A percentile compares a stretch with the other conserved stretches of the same genome.
Evolutionary conservation across 129 eudicot genomes (phyloP).

Genomic region (Lactuca sativa): DNA sequence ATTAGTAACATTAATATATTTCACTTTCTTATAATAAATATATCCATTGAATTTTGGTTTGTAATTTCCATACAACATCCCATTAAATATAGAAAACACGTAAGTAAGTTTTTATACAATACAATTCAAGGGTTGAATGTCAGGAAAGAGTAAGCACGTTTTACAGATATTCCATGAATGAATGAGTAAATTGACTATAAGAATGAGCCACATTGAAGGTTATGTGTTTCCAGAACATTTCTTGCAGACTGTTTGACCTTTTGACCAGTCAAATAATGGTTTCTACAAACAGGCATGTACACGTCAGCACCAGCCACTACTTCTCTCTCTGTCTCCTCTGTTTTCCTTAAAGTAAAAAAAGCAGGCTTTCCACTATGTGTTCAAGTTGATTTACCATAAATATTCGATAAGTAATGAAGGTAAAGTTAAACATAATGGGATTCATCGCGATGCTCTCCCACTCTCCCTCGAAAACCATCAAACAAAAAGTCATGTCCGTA

Average conservation of each 20-base stretch:
- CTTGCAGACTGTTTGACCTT: slow-evolving; percentile 73
- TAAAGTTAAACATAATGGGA: slow-evolving; percentile 4
- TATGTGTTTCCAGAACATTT: slow-evolving; percentile 52
- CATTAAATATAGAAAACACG: not conserved
- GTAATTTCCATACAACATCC: no score
- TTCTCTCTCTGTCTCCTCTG: slow-evolving; percentile 77
- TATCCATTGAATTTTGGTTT: no score
- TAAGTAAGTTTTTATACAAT: not conserved
- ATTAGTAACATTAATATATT: no score
- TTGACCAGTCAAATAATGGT: slow-evolving; percentile 88
- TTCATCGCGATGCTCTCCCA: not conserved
- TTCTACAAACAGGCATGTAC: slow-evolving; percentile 97
- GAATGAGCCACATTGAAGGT: slow-evolving; percentile 40
- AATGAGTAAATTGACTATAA: slow-evolving; percentile 6
- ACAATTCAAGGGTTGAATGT: not conserved
- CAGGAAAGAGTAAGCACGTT: no score
- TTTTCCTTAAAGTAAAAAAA: slow-evolving; percentile 84
- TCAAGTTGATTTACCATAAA: not conserved
- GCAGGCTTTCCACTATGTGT: slow-evolving; percentile 70
- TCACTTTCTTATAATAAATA: no score
- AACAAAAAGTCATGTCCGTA: slow-evolving; percentile 28
- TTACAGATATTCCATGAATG: no score
- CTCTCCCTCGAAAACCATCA: slow-evolving; percentile 11
- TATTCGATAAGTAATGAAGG: not conserved
- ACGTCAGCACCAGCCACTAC: slow-evolving; percentile 94